Evolutionary conservation across 202 grass and related monocot species (phyloP).

Genomic region (Dendrocalamus latiflorus): DNA sequence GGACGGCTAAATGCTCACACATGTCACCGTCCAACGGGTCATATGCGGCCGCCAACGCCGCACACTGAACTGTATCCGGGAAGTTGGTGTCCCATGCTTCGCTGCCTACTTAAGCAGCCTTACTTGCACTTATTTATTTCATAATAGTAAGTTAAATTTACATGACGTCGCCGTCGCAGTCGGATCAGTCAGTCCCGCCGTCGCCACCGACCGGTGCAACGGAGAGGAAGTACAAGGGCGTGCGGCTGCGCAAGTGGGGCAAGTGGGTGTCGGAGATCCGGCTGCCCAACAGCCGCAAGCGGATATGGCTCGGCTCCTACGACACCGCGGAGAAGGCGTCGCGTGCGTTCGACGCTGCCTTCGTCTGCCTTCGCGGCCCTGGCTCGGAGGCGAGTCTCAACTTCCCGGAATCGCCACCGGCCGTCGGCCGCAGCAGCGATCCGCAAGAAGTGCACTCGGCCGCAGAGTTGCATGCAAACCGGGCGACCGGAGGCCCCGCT

Average conservation of each 20-base stretch:
- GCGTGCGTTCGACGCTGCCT: conserved; percentile 39
- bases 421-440: not conserved
- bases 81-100: too few relatives aligned
- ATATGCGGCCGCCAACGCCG: too few relatives aligned
- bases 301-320: conserved; percentile 39
- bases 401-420: conserved; percentile 36
- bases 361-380: conserved; percentile 39
- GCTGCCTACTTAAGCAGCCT: too few relatives aligned
- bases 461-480: not conserved
- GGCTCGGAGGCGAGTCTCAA: conserved; percentile 13
- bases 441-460: not conserved
- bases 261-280: conserved; percentile 46
- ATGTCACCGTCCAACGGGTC: too few relatives aligned
- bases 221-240: conserved; percentile 37
- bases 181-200: too few relatives aligned
- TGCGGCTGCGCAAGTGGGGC: conserved; percentile 43
- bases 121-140: too few relatives aligned
- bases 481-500: too few relatives aligned
- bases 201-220: too few relatives aligned
- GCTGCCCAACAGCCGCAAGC: conserved; percentile 31
- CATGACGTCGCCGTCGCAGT: too few relatives aligned
- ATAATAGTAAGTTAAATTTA: too few relatives aligned
- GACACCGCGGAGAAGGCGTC: conserved; percentile 45
- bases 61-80: too few relatives aligned
- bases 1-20: too few relatives aligned